Base-by-base conservation (phyloP, 139 green algal genomes). In the Asterochloris sp. region DNA sequence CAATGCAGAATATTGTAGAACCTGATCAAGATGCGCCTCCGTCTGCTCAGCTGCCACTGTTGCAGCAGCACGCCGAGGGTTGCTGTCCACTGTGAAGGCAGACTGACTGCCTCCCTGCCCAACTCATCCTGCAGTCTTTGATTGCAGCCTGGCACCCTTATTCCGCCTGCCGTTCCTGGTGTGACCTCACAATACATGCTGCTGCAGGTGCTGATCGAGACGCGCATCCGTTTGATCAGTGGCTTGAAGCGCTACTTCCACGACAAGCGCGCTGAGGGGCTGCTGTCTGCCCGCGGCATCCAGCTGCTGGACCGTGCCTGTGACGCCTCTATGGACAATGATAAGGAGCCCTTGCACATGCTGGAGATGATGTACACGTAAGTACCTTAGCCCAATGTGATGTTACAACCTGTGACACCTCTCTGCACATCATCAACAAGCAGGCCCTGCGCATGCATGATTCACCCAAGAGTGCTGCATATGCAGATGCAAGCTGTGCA, bases 171-270 rank as follows among this genome's bases (percentile, higher is more conserved):
- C 38, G 38, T 54, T 54, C 38, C 38, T 54, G 2, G 38, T 54
- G 38, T 54, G 38, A 6, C 38, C 38, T 54, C 38, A 6, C 38
- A 54, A 6, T 54, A 54, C 38, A 54, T 54, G 38, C 38, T 28
- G 38, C 15, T 67, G 61, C 60, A 83, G 83, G 54, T 83, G 69
- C 61, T 86, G 69, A 66, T 63, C 9, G 89, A 90, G 82, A 68
- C 76, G 13, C 78, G 87, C 27, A 27, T 86, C 21, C 71, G 87
- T 23, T 80, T 94, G 77, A 82, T 87, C 62, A 47, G 87, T 62
- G 91, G 91, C 62, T 82, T 94, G 73, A 94, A 94, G 88, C 86
- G 88, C 62, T 92, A 94, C 88, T 93, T 94, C 83, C 88, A 96
- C 69, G 83, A 81, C 62, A 93, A 96, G 89, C 84, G 89, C 12